Percentiles rank a stretch among this genome's conserved stretches.
Evolutionary conservation across 177 flowering plant genomes (phyloP).

Genomic region (Vitis hybrid): DNA sequence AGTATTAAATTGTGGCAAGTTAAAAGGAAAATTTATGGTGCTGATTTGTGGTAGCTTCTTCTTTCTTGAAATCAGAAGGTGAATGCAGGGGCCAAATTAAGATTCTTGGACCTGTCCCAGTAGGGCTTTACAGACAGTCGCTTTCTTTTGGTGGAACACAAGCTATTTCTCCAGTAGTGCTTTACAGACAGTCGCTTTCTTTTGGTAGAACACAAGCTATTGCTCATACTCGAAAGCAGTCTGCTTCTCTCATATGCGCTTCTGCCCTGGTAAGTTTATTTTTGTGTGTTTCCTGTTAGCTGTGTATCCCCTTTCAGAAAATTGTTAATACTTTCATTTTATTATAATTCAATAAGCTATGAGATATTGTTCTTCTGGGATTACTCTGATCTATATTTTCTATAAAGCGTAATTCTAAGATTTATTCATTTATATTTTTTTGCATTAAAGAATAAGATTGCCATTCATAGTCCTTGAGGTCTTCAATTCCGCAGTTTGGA

Average conservation of each 20-base stretch:
- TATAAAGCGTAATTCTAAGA: too few relatives aligned
- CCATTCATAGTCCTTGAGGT: too few relatives aligned
- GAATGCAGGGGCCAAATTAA: background rate
- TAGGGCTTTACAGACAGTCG: constrained; percentile 15
- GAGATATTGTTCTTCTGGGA: background rate
- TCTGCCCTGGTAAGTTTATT: constrained; percentile 31
- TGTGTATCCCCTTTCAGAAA: background rate
- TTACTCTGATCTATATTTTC: background rate
- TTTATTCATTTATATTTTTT: too few relatives aligned
- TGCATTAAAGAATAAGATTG: too few relatives aligned
- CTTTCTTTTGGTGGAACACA: constrained; percentile 14
- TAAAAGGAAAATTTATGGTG: too few relatives aligned
- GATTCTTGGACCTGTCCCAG: constrained; percentile 8
- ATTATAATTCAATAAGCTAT: background rate
- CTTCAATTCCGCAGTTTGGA: too few relatives aligned
- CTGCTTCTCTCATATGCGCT: constrained; percentile 24
- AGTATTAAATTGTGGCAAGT: too few relatives aligned
- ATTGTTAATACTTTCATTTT: background rate
- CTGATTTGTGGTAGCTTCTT: background rate
- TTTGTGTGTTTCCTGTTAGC: background rate
- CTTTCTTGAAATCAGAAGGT: background rate
- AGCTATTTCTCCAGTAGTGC: background rate
- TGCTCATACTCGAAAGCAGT: constrained; percentile 4
- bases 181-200: constrained; percentile 13
- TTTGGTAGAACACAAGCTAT: constrained; percentile 6